phyloP scores from a whole-genome alignment of 495 filamentous ascomycete genomes.

The Penicillium manginii region DNA sequence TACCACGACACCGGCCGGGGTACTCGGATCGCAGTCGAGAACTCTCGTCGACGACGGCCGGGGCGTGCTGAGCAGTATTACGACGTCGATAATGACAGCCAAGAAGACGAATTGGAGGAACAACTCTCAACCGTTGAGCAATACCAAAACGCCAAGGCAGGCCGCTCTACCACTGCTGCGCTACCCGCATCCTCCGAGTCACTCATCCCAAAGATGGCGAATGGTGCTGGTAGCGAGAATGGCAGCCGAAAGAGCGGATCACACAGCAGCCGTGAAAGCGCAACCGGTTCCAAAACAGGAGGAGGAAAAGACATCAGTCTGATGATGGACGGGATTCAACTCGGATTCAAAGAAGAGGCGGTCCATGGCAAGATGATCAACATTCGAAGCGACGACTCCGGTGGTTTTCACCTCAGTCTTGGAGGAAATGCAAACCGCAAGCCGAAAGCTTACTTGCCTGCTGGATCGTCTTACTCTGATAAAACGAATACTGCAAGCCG shows the following conservation, averaged over 20 bases:
- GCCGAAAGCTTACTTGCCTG: conserved; percentile 43
- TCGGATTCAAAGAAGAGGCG: conserved; percentile 43
- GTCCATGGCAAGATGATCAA: conserved; percentile 46
- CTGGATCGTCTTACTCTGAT: conserved; percentile 37
- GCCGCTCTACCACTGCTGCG: conserved; percentile 24
- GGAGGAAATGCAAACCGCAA: conserved; percentile 36
- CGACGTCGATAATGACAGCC: conserved; percentile 25
- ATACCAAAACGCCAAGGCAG: conserved; percentile 43
- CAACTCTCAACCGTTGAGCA: conserved; percentile 38
- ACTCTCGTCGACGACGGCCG: conserved; percentile 36
- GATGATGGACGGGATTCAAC: conserved; percentile 47
- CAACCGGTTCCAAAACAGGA: conserved; percentile 34
- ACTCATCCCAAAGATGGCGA: conserved; percentile 33
- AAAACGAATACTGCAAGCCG: conserved; percentile 34
- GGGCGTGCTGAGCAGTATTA: conserved; percentile 31
- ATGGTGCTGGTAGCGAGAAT: conserved; percentile 43
- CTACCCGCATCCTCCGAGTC: conserved; percentile 43
- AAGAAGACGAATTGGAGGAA: conserved; percentile 26
- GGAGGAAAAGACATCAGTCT: conserved; percentile 49
- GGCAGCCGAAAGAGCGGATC: conserved; percentile 52
- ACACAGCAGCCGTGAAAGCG: conserved; percentile 49
- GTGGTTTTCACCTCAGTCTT: conserved; percentile 45
- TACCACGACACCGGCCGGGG: conserved; percentile 40
- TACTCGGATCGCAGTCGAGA: conserved; percentile 39
- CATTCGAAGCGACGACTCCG: conserved; percentile 44